phyloP scores from a whole-genome alignment of 345 rosid genomes.

The Isatis tinctoria region DNA sequence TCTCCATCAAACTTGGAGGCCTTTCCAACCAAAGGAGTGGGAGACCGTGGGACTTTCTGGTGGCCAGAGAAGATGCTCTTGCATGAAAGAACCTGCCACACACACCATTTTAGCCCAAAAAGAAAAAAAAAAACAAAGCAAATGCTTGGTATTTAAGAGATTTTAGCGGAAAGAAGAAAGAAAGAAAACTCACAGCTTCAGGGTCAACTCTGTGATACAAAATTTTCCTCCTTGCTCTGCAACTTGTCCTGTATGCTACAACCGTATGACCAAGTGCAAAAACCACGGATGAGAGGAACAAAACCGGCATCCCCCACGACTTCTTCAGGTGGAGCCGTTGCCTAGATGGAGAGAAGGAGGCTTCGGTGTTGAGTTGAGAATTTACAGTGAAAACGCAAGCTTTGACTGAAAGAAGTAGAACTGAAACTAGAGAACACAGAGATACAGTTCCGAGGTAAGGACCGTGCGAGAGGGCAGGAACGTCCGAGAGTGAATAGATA shows the following conservation, averaged over 20 bases:
- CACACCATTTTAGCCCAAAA: background rate
- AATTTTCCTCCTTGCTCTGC: constrained; percentile 77
- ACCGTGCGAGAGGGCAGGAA: constrained; percentile 72
- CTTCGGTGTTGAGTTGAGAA: constrained; percentile 69
- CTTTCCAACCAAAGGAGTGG: constrained; percentile 64
- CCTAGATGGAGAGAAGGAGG: constrained; percentile 59
- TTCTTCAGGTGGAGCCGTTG: constrained; percentile 79
- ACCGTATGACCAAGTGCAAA: constrained; percentile 86
- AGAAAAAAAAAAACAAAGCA: background rate
- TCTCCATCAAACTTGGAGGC: constrained; percentile 65
- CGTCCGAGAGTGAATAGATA: constrained; percentile 69
- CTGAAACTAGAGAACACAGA: constrained; percentile 54
- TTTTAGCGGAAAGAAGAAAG: background rate
- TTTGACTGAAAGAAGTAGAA: constrained; percentile 73
- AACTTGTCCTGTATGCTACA: constrained; percentile 82
- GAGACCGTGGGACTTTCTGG: constrained; percentile 88
- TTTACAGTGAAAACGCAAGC: constrained; percentile 70
- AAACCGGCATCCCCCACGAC: constrained; percentile 95
- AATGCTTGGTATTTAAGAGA: background rate
- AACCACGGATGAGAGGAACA: constrained; percentile 78
- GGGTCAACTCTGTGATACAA: constrained; percentile 80
- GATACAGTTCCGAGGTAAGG: constrained; percentile 86
- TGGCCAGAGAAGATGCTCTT: constrained; percentile 67
- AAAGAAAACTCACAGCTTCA: constrained; percentile 63
- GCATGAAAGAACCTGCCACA: constrained; percentile 69